Evolutionary conservation across 371 early-diverging fungal species (phyloP).

Genomic region (Gilbertella persicaria): DNA sequence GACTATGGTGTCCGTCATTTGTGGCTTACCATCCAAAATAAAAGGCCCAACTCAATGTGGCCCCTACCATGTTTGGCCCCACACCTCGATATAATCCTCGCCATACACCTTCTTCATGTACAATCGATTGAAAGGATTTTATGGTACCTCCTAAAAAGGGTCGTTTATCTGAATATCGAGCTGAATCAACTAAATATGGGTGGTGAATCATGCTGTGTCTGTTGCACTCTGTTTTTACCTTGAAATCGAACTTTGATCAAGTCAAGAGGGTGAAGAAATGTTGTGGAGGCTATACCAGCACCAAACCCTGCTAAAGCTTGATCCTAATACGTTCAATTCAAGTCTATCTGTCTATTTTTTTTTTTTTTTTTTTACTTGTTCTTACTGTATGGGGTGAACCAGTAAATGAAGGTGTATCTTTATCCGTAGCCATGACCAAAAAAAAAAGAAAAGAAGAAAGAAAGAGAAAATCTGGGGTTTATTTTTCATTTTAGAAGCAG

Average conservation of each 20-base stretch:
- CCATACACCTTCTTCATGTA: slow-evolving; percentile 55
- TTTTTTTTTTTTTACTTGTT: not conserved
- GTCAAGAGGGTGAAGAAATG: slow-evolving; percentile 88
- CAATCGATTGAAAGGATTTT: slow-evolving; percentile 60
- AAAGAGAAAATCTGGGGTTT: not conserved
- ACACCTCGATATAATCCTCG: slow-evolving; percentile 90
- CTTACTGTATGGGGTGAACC: slow-evolving; percentile 28
- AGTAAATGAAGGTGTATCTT: slow-evolving; percentile 16
- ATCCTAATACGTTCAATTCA: too few relatives aligned
- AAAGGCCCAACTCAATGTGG: slow-evolving; percentile 93
- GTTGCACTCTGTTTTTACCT: slow-evolving; percentile 58
- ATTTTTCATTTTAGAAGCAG: not conserved
- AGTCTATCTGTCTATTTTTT: too few relatives aligned
- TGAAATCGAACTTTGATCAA: slow-evolving; percentile 91
- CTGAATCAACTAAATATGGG: slow-evolving; percentile 49
- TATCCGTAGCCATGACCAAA: not conserved
- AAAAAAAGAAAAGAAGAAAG: not conserved
- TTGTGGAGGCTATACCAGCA: slow-evolving; percentile 85
- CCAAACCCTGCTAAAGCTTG: slow-evolving; percentile 89
- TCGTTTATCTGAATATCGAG: slow-evolving; percentile 36
- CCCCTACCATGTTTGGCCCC: slow-evolving; percentile 87
- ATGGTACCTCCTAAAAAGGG: slow-evolving; percentile 71
- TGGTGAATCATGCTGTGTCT: too few relatives aligned
- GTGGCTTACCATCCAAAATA: slow-evolving; percentile 86
- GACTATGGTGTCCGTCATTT: not conserved